These are phyloP conservation scores for Eucalyptus virginea DNA, from an alignment of 345 rosid species.

Conservation along the genomic window DNA sequence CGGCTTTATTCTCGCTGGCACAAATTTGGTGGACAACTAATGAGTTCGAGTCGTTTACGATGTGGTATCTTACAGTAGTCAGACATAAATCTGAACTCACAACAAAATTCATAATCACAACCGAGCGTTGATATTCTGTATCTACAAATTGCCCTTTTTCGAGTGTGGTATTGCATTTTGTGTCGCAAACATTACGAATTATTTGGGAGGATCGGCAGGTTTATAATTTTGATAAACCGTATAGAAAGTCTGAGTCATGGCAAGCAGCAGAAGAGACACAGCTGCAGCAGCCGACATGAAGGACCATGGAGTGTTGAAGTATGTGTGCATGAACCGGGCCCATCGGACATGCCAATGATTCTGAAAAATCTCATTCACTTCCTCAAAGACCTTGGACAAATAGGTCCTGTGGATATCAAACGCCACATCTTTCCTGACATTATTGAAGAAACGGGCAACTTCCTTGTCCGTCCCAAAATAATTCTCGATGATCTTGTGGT, in stretches of 20 bases:
- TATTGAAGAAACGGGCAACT: constrained; percentile 38
- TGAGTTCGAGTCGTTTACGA: not conserved
- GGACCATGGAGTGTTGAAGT: constrained; percentile 74
- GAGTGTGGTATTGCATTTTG: not conserved
- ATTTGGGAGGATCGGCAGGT: not conserved
- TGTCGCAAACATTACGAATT: not conserved
- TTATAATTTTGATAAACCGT: constrained; percentile 1
- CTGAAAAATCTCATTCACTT: constrained; percentile 38
- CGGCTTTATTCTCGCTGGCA: not conserved
- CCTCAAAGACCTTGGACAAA: constrained; percentile 25
- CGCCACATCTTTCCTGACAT: constrained; percentile 56
- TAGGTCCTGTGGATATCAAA: constrained; percentile 47
- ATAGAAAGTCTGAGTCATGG: constrained; percentile 35
- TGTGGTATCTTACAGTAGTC: not conserved
- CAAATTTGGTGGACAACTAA: not conserved
- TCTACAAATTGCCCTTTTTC: not conserved
- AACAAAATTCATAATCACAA: not conserved
- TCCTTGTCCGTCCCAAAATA: constrained; percentile 57
- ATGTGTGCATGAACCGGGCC: constrained; percentile 56
- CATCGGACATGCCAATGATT: constrained; percentile 40
- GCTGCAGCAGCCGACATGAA: constrained; percentile 63
- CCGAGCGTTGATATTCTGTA: not conserved
- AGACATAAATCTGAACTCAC: not conserved
- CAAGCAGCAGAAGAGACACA: constrained; percentile 34
- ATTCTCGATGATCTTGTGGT: constrained; percentile 51